phyloP scores from a whole-genome alignment of 768 basidiomycete genomes.

The Suillus bovinus region DNA sequence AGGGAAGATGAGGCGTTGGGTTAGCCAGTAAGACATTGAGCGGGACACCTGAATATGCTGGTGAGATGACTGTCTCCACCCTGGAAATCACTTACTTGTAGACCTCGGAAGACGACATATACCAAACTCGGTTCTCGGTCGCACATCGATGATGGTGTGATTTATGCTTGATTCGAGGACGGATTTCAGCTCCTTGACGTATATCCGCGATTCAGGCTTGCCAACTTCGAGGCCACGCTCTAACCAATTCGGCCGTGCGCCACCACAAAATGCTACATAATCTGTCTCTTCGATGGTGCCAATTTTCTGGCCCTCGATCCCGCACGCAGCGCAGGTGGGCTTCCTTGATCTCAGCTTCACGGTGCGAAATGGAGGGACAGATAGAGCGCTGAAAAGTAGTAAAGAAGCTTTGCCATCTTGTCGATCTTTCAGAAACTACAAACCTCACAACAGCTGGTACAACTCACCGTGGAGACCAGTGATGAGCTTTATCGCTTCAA shows the following conservation, averaged over 20 bases:
- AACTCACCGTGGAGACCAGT: slow-evolving; percentile 62
- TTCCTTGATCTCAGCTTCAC: slow-evolving; percentile 80
- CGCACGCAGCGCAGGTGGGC: slow-evolving; percentile 76
- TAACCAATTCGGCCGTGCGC: slow-evolving; percentile 66
- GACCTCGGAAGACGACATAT: slow-evolving; percentile 82
- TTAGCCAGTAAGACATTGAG: slow-evolving; percentile 61
- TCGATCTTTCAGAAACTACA: slow-evolving; percentile 9
- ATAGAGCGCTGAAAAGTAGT: slow-evolving; percentile 73
- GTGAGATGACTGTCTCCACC: slow-evolving; percentile 6
- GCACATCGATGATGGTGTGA: slow-evolving; percentile 69
- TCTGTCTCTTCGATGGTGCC: slow-evolving; percentile 59
- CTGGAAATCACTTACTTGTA: slow-evolving; percentile 50
- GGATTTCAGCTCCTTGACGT: slow-evolving; percentile 48
- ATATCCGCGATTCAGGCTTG: slow-evolving; percentile 42
- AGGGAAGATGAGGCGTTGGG: slow-evolving; percentile 48
- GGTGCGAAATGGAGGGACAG: slow-evolving; percentile 70
- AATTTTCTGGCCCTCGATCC: slow-evolving; percentile 43
- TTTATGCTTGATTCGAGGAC: slow-evolving; percentile 33
- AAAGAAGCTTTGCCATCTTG: slow-evolving; percentile 64
- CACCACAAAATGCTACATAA: slow-evolving; percentile 88
- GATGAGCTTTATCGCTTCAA: slow-evolving; percentile 83
- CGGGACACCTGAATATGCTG: slow-evolving; percentile 63
- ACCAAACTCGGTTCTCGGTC: slow-evolving; percentile 76
- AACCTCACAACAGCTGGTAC: slow-evolving; percentile 1
- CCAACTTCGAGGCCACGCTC: slow-evolving; percentile 48